These are phyloP conservation scores for Elaeis oleifera DNA, from an alignment of 202 grass and related monocot genomes.

Conservation along the genomic window DNA sequence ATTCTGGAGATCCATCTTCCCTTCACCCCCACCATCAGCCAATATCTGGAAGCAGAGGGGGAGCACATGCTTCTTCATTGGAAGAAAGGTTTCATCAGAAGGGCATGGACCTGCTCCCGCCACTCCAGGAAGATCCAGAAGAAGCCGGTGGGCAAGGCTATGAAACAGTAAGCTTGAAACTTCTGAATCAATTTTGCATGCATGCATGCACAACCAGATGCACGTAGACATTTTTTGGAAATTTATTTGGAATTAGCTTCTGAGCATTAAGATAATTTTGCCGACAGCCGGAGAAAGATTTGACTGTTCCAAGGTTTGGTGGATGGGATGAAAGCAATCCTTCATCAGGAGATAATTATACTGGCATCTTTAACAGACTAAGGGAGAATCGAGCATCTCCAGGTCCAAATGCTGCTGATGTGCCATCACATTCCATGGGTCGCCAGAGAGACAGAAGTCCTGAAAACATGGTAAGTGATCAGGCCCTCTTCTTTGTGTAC, in stretches of 20 bases:
- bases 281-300: constrained; percentile 41
- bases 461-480: no score
- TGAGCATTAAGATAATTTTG: constrained; percentile 22
- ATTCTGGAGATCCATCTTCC: constrained; percentile 30
- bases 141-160: constrained; percentile 25
- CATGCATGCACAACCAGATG: neutral
- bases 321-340: constrained; percentile 46
- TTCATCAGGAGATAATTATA: constrained; percentile 46
- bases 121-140: constrained; percentile 39
- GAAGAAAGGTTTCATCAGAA: constrained; percentile 34
- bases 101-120: constrained; percentile 20
- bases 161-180: constrained; percentile 16
- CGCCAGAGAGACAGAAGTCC: neutral
- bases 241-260: neutral
- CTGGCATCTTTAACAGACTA: constrained; percentile 49
- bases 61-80: constrained; percentile 27
- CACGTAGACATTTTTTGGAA: neutral
- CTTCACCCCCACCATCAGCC: constrained; percentile 16
- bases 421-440: constrained; percentile 17
- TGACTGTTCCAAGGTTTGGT: constrained; percentile 46
- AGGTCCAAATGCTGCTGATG: constrained; percentile 17
- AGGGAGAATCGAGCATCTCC: constrained; percentile 36
- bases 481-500: no score
- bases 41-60: constrained; percentile 21
- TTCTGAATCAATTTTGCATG: neutral